These are phyloP conservation scores for Pseudofabraea citricarpa DNA, from an alignment of 2,329 filamentous ascomycete genomes.

Conservation along the genomic window DNA sequence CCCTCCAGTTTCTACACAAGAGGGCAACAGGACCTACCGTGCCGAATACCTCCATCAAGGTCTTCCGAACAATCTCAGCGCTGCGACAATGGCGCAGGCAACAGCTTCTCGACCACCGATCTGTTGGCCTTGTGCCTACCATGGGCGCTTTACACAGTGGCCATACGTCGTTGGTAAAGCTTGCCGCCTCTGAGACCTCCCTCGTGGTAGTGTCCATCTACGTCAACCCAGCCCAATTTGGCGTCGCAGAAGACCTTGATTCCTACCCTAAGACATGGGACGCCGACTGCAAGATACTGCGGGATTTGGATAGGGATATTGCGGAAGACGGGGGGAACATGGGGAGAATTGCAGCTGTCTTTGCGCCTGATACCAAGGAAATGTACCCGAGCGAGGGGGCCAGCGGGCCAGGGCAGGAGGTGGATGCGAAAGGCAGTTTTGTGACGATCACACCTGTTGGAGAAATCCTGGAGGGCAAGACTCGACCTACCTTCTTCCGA, in stretches of 20 bases:
- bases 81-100: slow-evolving; percentile 66
- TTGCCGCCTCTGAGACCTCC: slow-evolving; percentile 78
- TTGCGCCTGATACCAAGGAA: slow-evolving; percentile 73
- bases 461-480: slow-evolving; percentile 76
- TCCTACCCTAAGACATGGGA: slow-evolving; percentile 92
- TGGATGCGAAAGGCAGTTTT: slow-evolving; percentile 79
- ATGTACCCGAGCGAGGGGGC: slow-evolving; percentile 82
- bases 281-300: slow-evolving; percentile 63
- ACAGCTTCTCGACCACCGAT: slow-evolving; percentile 61
- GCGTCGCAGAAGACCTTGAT: slow-evolving; percentile 77
- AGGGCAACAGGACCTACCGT: slow-evolving; percentile 29
- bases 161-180: slow-evolving; percentile 79
- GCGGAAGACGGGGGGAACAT: slow-evolving; percentile 48
- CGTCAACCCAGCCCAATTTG: slow-evolving; percentile 96
- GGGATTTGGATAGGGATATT: slow-evolving; percentile 67
- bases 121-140: slow-evolving; percentile 86
- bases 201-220: slow-evolving; percentile 89
- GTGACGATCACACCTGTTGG: slow-evolving; percentile 85
- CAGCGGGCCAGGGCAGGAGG: slow-evolving; percentile 55
- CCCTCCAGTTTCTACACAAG: slow-evolving; percentile 5
- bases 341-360: slow-evolving; percentile 75
- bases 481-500: slow-evolving; percentile 89
- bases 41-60: slow-evolving; percentile 54
- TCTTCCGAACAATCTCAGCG: slow-evolving; percentile 71
- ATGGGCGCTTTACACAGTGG: slow-evolving; percentile 97